Percentiles rank a stretch among this genome's conserved stretches.
These are phyloP conservation scores for Suillus discolor DNA, from an alignment of 768 basidiomycete species.

Conservation along the genomic window DNA sequence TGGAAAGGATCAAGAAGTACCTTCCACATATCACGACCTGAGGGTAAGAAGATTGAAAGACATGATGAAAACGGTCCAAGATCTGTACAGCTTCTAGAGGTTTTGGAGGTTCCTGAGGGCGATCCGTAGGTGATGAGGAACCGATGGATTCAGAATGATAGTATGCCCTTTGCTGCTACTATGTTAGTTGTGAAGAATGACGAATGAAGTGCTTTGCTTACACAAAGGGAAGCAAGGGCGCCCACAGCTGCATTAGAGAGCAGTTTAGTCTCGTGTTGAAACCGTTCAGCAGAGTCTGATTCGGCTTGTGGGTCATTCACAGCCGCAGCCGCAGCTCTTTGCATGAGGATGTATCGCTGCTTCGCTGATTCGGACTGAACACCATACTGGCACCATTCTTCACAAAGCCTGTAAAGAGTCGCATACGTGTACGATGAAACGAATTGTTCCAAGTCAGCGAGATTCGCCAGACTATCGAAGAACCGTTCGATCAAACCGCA, in stretches of 20 bases:
- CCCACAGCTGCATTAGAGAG: constrained; percentile 85
- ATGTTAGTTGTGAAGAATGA: constrained; percentile 10
- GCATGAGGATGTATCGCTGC: constrained; percentile 71
- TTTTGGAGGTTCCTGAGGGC: constrained; percentile 51
- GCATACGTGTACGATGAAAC: constrained; percentile 76
- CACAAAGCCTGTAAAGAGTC: constrained; percentile 80
- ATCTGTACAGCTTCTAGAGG: constrained; percentile 54
- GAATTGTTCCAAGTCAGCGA: constrained; percentile 78
- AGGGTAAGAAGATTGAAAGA: constrained; percentile 61
- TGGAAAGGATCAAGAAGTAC: constrained; percentile 12
- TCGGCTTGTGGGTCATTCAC: constrained; percentile 58
- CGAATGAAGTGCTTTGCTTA: constrained; percentile 44
- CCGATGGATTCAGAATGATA: constrained; percentile 60
- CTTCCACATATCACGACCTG: constrained; percentile 38
- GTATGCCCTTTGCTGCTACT: constrained; percentile 72
- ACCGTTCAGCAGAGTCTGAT: constrained; percentile 54
- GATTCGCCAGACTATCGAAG: constrained; percentile 70
- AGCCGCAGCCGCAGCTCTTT: constrained; percentile 59
- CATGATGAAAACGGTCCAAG: constrained; percentile 68
- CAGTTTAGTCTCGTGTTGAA: constrained; percentile 68
- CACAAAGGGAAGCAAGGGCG: constrained; percentile 85
- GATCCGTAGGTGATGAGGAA: constrained; percentile 64
- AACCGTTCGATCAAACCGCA: constrained; percentile 88
- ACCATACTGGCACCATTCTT: constrained; percentile 93
- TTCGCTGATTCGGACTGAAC: constrained; percentile 72